A percentile compares a stretch with the other conserved stretches of the same genome.
These are phyloP conservation scores for Colletotrichum phormii DNA, from an alignment of 2,329 filamentous ascomycete genomes.

Conservation along the genomic window DNA sequence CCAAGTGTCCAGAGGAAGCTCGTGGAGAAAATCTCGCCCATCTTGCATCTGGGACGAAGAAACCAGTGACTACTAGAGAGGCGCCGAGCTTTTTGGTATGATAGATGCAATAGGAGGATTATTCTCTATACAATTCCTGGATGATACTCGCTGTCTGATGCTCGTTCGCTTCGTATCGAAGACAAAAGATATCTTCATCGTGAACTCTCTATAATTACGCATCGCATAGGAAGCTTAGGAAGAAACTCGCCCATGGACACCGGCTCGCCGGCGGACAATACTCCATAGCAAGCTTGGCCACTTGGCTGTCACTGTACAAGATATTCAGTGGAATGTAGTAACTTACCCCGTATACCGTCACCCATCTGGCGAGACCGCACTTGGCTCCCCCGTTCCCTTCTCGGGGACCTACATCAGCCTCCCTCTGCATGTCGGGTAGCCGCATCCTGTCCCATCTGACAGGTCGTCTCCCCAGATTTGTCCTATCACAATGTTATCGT, in stretches of 20 bases:
- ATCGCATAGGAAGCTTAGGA: neutral
- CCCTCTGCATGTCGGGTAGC: neutral
- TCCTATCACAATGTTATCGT: neutral
- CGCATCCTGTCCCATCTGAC: neutral
- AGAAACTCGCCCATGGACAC: neutral
- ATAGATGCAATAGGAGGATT: too few species aligned
- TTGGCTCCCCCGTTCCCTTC: neutral
- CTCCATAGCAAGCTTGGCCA: neutral
- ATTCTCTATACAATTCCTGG: too few species aligned
- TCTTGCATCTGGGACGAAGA: too few species aligned
- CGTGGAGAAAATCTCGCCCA: too few species aligned
- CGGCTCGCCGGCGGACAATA: neutral
- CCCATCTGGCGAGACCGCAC: neutral
- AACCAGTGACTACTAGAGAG: too few species aligned
- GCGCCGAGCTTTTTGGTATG: too few species aligned
- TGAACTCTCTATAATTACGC: neutral
- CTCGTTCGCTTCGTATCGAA: neutral
- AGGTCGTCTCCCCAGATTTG: neutral
- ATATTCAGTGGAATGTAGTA: neutral
- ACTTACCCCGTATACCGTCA: neutral
- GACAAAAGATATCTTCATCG: neutral
- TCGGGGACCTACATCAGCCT: neutral
- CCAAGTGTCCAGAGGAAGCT: too few species aligned
- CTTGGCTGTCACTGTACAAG: neutral
- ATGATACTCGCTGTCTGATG: too few species aligned